phyloP scores from a whole-genome alignment of 2,329 filamentous ascomycete species.

The Cordyceps tenuipes region DNA sequence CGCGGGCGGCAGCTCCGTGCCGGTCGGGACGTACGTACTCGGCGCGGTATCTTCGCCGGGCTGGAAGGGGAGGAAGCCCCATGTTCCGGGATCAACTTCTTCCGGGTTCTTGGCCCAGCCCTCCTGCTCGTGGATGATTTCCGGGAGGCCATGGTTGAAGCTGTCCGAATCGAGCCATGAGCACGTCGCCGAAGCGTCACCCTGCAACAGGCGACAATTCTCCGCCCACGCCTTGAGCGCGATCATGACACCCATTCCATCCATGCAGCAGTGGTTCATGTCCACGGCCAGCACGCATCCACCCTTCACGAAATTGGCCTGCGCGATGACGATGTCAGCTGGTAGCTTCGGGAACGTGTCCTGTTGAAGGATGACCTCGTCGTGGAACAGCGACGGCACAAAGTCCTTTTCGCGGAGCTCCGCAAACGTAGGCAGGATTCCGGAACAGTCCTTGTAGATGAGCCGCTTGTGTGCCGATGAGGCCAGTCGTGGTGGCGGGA shows the following conservation, averaged over 20 bases:
- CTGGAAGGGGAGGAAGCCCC: conserved; percentile 21
- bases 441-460: conserved; percentile 21
- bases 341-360: conserved; percentile 20
- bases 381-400: conserved; percentile 20
- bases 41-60: conserved; percentile 8
- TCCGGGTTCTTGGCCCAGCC: conserved; percentile 16
- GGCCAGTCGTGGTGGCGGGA: conserved; percentile 14
- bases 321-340: conserved; percentile 21
- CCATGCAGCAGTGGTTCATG: conserved; percentile 21
- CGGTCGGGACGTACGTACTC: conserved; percentile 1
- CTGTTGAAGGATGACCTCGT: conserved; percentile 19
- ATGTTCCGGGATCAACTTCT: conserved; percentile 20
- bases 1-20: conserved; percentile 14
- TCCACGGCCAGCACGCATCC: conserved; percentile 22
- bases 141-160: conserved; percentile 22
- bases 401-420: conserved; percentile 20
- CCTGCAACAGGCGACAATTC: conserved; percentile 22
- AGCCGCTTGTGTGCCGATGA: conserved; percentile 13
- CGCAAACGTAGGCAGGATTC: conserved; percentile 19
- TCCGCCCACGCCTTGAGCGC: conserved; percentile 24
- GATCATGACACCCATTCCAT: conserved; percentile 22
- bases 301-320: conserved; percentile 25
- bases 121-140: conserved; percentile 21
- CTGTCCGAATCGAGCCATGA: conserved; percentile 23
- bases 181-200: conserved; percentile 18